Conservation (phyloP, 73 alveolate genomes). For the Paraurostyla sp. region DNA sequence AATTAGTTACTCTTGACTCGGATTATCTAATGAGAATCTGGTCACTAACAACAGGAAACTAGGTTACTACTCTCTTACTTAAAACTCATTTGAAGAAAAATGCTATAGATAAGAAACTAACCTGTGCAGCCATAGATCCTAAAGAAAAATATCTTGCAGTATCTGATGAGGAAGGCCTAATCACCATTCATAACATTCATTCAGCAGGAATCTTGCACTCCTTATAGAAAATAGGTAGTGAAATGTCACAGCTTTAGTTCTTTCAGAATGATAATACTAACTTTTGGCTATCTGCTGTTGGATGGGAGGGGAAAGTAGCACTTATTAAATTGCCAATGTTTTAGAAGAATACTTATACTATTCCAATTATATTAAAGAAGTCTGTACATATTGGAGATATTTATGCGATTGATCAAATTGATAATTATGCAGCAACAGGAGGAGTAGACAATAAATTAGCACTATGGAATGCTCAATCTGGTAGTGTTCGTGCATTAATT, state of each 20-base stretch:
- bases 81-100: slow-evolving; percentile 2
- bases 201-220: slow-evolving; percentile 64
- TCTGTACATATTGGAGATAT: slow-evolving; percentile 52
- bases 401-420: slow-evolving; percentile 54
- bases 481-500: slow-evolving; percentile 35
- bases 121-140: slow-evolving; percentile 57
- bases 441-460: slow-evolving; percentile 65
- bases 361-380: slow-evolving; percentile 51
- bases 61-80: background rate
- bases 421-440: slow-evolving; percentile 62
- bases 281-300: slow-evolving; percentile 66
- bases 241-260: slow-evolving; percentile 53
- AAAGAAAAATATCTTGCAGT: slow-evolving; percentile 61
- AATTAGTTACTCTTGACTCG: slow-evolving; percentile 52
- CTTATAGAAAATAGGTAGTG: slow-evolving; percentile 44
- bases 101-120: slow-evolving; percentile 48
- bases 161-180: slow-evolving; percentile 68
- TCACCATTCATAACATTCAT: slow-evolving; percentile 62
- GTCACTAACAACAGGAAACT: slow-evolving; percentile 53
- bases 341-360: slow-evolving; percentile 39
- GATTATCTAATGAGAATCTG: slow-evolving; percentile 69
- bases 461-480: slow-evolving; percentile 65
- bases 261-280: slow-evolving; percentile 57
- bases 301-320: slow-evolving; percentile 73
- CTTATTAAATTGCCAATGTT: slow-evolving; percentile 41